phyloP scores from a whole-genome alignment of 1,284 basidiomycete genomes.

The Malassezia vespertilionis region DNA sequence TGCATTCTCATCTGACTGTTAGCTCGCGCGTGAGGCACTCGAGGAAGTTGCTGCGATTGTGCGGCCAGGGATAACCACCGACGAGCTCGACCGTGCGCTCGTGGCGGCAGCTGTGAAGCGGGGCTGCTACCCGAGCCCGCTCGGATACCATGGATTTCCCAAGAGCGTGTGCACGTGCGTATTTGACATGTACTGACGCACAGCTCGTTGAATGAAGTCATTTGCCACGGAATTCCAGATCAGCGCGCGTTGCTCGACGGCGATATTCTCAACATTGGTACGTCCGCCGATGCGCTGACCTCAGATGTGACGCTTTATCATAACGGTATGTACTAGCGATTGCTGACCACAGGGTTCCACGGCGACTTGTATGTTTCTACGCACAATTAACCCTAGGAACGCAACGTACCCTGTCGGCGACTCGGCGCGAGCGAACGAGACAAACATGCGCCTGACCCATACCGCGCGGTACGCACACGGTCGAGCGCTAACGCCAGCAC shows the following conservation, averaged over 20 bases:
- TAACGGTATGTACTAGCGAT: constrained; percentile 23
- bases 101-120: constrained; percentile 84
- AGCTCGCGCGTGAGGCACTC: constrained; percentile 82
- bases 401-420: constrained; percentile 41
- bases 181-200: too few relatives aligned
- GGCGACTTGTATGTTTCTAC: too few relatives aligned
- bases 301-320: constrained; percentile 57
- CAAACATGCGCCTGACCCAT: constrained; percentile 35
- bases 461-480: constrained; percentile 22
- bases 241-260: constrained; percentile 34
- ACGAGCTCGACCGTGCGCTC: constrained; percentile 80
- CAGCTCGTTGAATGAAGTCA: constrained; percentile 81
- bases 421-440: constrained; percentile 29
- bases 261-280: constrained; percentile 27
- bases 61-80: constrained; percentile 82
- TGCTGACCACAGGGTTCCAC: constrained; percentile 26
- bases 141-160: constrained; percentile 84
- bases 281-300: constrained; percentile 54
- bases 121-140: constrained; percentile 81
- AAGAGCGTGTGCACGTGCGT: constrained; percentile 98
- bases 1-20: neutral
- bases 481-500: constrained; percentile 49
- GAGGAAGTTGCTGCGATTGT: constrained; percentile 76
- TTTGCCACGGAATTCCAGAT: constrained; percentile 67
- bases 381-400: constrained; percentile 17